Conservation (phyloP, 1,284 basidiomycete genomes). For the Papiliotrema laurentii region DNA sequence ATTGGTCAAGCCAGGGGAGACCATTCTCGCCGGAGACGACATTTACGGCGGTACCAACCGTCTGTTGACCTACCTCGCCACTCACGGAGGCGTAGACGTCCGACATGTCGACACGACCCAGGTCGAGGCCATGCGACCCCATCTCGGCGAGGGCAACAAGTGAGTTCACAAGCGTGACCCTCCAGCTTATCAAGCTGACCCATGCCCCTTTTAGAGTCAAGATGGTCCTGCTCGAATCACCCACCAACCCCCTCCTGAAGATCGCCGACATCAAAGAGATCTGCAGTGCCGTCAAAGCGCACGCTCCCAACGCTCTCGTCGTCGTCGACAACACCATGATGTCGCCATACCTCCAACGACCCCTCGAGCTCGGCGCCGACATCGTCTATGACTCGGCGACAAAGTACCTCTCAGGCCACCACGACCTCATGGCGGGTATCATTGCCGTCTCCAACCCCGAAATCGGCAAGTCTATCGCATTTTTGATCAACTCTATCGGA, state of each 20-base stretch:
- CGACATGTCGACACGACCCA: slow-evolving; percentile 91
- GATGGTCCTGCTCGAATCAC: slow-evolving; percentile 94
- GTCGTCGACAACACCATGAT: slow-evolving; percentile 99
- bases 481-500: slow-evolving; percentile 95
- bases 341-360: slow-evolving; percentile 96
- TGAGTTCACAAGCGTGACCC: slow-evolving; percentile 12
- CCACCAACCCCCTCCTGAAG: slow-evolving; percentile 95
- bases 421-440: slow-evolving; percentile 97
- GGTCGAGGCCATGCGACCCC: slow-evolving; percentile 55
- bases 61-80: slow-evolving; percentile 82
- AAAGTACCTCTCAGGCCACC: slow-evolving; percentile 96
- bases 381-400: slow-evolving; percentile 97
- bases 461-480: slow-evolving; percentile 81
- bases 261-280: slow-evolving; percentile 86
- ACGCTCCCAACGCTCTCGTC: slow-evolving; percentile 73
- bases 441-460: slow-evolving; percentile 90
- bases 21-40: slow-evolving; percentile 95
- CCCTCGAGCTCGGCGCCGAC: slow-evolving; percentile 92
- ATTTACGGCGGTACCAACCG: slow-evolving; percentile 98
- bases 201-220: slow-evolving; percentile 49
- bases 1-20: slow-evolving; percentile 87
- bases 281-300: slow-evolving; percentile 71
- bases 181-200: neutral
- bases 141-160: slow-evolving; percentile 62
- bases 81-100: slow-evolving; percentile 81